Conservation (phyloP, 441 rosid species). For the Jatropha podagrica region DNA sequence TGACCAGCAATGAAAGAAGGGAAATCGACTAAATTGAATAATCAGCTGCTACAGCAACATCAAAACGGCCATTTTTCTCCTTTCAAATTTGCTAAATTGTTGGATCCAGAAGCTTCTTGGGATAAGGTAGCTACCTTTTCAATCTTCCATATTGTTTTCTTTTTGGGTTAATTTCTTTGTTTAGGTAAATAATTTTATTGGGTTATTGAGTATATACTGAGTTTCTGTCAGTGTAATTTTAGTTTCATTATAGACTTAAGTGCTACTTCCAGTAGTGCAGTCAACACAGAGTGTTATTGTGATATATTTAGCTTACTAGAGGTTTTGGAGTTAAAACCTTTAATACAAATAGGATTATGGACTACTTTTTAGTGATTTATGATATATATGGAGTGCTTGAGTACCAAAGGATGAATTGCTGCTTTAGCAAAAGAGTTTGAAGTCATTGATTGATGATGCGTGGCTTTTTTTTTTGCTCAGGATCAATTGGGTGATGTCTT, state of each 20-base stretch:
- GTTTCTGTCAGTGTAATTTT: neutral
- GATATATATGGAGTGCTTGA: neutral
- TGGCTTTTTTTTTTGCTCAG: conserved; percentile 39
- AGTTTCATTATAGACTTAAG: neutral
- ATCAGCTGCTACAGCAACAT: conserved; percentile 36
- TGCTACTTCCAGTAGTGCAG: neutral
- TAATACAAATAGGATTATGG: neutral
- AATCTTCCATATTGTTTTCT: neutral
- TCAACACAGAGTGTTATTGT: neutral
- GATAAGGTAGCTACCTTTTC: conserved; percentile 49
- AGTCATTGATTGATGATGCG: neutral
- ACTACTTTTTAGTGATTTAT: neutral
- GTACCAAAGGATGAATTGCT: neutral
- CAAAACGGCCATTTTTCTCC: conserved; percentile 68
- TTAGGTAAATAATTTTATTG: neutral
- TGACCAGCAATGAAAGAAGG: conserved; percentile 60
- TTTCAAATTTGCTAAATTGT: conserved; percentile 63
- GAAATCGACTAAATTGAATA: conserved; percentile 58
- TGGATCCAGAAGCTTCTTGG: conserved; percentile 93
- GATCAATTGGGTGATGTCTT: conserved; percentile 98
- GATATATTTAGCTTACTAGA: neutral
- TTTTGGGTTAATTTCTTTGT: neutral
- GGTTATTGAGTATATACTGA: neutral
- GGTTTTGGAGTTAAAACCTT: conserved; percentile 9
- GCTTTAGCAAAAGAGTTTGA: conserved; percentile 3